Base-by-base conservation (phyloP, 139 green algal species). In the Coelastrella sp. region DNA sequence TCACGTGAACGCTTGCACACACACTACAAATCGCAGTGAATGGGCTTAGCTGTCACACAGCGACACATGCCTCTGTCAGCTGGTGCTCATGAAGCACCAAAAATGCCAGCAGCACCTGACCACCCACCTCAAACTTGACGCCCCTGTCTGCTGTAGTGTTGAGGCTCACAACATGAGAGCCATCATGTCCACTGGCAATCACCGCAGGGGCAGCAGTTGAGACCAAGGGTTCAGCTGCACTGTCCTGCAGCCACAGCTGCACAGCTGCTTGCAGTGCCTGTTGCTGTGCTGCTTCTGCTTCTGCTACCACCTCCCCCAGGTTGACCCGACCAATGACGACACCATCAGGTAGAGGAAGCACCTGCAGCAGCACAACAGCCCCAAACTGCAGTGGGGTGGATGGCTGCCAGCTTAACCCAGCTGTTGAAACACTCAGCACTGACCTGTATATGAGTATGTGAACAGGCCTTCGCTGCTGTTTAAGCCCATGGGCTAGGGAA, bases 291-390 rank as follows among this genome's bases (percentile, higher is more conserved):
- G 4, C 72, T 20, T 83, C 73, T 7, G 85, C 85, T 11, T 8
- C 85, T 72, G 72, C 22, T 7, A 20, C 63, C 20, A 87, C 87
- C 35, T 83, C 12, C 7, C 8, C 9, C 19, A 91, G 24, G 78
- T 91, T 60, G 14, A 58, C 61, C 57, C 87, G 63, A 9, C 87
- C 87, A 35, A 85, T 80, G 35, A 91, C 87, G 35, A 87, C 61
- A 24, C 87, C 87, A 24, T 91, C 87, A 24, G 87, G 87, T 20
- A 91, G 87, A 19, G 87, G 78, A 65, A 91, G 65, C 27, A 91
- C 87, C 87, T 91, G 87, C 76, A 61, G 87, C 20, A 22, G 22
- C 24, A 78, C 20, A 70, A 49, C 35, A 49, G 35, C 35, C 35
- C 35, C 35, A 49, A 49, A 49, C 35, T 49, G 35, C 35, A 49